A percentile compares a stretch with the other conserved stretches of the same genome.
Evolutionary conservation across 1,284 basidiomycete species (phyloP).

Genomic region (Trametes sp.): DNA sequence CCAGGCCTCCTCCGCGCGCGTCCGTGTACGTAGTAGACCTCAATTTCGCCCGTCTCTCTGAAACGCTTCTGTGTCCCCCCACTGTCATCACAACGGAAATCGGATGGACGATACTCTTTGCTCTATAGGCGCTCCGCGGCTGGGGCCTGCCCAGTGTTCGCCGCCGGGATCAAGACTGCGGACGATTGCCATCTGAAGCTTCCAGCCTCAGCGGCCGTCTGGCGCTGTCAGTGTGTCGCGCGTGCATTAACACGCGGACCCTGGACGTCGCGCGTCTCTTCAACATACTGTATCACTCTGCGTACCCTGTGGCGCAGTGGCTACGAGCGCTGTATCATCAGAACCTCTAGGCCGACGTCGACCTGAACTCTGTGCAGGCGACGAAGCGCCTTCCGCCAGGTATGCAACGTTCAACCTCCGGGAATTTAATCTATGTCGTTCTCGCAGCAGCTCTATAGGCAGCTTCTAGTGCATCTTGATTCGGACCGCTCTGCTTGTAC

Average conservation of each 20-base stretch:
- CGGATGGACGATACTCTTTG: not conserved
- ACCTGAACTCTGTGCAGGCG: not conserved
- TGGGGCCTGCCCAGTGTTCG: not conserved
- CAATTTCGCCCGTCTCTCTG: slow-evolving; percentile 3
- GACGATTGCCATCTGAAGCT: not conserved
- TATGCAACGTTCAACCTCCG: not conserved
- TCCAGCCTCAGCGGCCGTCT: not conserved
- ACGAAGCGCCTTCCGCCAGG: not conserved
- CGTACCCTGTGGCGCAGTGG: not conserved
- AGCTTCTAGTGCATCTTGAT: not conserved
- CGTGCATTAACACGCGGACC: not conserved
- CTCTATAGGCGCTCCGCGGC: not conserved
- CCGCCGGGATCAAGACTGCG: not conserved
- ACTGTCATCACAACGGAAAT: not conserved
- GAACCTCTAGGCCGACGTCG: not conserved
- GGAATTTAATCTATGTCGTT: not conserved
- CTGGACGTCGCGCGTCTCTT: not conserved
- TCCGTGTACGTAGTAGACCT: not conserved
- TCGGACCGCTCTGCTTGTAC: not conserved
- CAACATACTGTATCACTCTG: not conserved
- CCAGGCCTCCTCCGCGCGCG: not conserved
- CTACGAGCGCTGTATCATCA: not conserved
- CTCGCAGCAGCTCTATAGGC: not conserved
- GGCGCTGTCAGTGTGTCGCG: not conserved
- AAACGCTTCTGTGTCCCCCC: not conserved